phyloP scores from a whole-genome alignment of 768 basidiomycete genomes.

The Hortiboletus campestris region DNA sequence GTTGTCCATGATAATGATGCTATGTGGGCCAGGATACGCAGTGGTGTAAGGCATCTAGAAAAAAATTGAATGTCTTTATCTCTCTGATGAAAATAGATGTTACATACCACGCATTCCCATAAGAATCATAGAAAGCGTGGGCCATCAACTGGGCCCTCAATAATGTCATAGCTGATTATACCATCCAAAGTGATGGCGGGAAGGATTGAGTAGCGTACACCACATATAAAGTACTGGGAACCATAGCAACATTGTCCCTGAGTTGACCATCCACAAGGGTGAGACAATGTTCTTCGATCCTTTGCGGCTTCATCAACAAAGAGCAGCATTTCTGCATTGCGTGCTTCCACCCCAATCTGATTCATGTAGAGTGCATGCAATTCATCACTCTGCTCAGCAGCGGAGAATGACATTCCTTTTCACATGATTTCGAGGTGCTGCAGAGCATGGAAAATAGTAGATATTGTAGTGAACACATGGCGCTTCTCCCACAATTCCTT shows the following conservation, averaged over 20 bases:
- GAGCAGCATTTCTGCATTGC: not conserved
- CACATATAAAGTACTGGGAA: not conserved
- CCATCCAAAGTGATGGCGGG: not conserved
- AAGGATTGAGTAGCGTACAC: not conserved
- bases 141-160: not conserved
- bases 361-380: not conserved
- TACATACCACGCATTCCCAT: no score
- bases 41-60: no score
- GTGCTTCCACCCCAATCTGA: not conserved
- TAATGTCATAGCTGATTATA: no score
- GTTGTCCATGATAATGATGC: no score
- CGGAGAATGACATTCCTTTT: not conserved
- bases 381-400: not conserved
- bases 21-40: no score
- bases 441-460: no score
- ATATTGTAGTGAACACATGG: no score
- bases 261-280: not conserved
- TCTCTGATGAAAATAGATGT: no score
- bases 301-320: not conserved
- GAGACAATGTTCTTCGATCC: not conserved
- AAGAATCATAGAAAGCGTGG: no score
- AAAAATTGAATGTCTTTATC: no score
- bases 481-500: no score
- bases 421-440: no score
- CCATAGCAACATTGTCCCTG: not conserved